Evolutionary conservation across 345 rosid species (phyloP).

Genomic region (Aegle marmelos): DNA sequence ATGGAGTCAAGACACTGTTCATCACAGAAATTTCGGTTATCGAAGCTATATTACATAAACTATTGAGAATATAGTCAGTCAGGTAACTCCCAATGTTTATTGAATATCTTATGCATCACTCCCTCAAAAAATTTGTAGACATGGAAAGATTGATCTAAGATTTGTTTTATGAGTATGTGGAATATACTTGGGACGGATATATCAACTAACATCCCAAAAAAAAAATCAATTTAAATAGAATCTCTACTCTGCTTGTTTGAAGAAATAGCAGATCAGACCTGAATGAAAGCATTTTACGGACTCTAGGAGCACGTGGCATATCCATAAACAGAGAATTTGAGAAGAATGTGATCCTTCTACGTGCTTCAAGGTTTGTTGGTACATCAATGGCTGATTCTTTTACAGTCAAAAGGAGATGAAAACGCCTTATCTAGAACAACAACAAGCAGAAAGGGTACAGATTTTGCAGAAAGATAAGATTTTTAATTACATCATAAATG

Average conservation of each 20-base stretch:
- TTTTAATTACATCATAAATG: background rate
- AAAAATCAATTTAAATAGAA: background rate
- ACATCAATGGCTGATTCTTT: slow-evolving; percentile 89
- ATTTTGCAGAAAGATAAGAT: background rate
- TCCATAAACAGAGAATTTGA: slow-evolving; percentile 95
- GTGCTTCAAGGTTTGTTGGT: slow-evolving; percentile 95
- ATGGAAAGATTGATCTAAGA: background rate
- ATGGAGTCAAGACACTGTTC: slow-evolving; percentile 91
- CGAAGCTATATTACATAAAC: background rate
- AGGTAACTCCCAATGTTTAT: slow-evolving; percentile 1
- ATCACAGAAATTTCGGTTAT: slow-evolving; percentile 17
- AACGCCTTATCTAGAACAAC: slow-evolving; percentile 71
- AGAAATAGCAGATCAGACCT: slow-evolving; percentile 38
- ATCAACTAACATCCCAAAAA: slow-evolving; percentile 3
- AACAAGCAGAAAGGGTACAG: slow-evolving; percentile 14
- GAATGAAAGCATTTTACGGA: slow-evolving; percentile 94
- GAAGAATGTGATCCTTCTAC: slow-evolving; percentile 91
- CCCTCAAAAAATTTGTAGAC: background rate
- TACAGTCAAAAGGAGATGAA: slow-evolving; percentile 85
- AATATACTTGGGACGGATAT: background rate
- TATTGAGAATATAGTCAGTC: background rate
- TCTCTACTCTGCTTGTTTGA: background rate
- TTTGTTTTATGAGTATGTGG: background rate
- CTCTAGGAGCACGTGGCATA: slow-evolving; percentile 93
- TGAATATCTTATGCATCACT: background rate